Percentiles rank a stretch among this genome's conserved stretches.
phyloP scores from a whole-genome alignment of 2,329 filamentous ascomycete species.

The Aspergillus caelatus region DNA sequence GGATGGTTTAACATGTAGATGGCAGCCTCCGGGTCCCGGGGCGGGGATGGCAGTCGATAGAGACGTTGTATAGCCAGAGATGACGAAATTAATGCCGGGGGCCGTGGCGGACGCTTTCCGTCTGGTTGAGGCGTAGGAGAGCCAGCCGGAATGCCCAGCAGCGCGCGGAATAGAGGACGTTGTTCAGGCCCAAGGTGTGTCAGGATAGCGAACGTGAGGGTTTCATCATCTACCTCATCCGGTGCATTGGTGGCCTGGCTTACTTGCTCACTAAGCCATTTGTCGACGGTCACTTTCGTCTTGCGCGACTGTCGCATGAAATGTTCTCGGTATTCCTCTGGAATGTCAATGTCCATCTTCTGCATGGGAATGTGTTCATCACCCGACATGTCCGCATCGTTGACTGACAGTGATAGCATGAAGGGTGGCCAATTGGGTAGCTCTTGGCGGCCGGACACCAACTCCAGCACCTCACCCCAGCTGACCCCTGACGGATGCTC shows the following conservation, averaged over 20 bases:
- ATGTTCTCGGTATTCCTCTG: slow-evolving; percentile 89
- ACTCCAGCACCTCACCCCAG: slow-evolving; percentile 94
- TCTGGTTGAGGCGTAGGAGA: slow-evolving; percentile 60
- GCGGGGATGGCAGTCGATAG: slow-evolving; percentile 72
- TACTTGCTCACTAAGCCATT: slow-evolving; percentile 81
- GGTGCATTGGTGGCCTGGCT: slow-evolving; percentile 74
- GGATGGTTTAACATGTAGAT: slow-evolving; percentile 85
- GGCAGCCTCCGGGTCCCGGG: slow-evolving; percentile 82
- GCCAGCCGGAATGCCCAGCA: slow-evolving; percentile 65
- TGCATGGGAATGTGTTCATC: slow-evolving; percentile 62
- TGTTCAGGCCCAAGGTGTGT: slow-evolving; percentile 79
- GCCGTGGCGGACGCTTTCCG: slow-evolving; percentile 71
- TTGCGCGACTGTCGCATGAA: slow-evolving; percentile 91
- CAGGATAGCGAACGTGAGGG: slow-evolving; percentile 87
- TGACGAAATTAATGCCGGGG: slow-evolving; percentile 73
- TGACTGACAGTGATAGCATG: slow-evolving; percentile 64
- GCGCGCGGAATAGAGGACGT: slow-evolving; percentile 77
- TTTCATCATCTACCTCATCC: slow-evolving; percentile 91
- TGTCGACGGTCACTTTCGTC: slow-evolving; percentile 86
- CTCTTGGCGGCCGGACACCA: slow-evolving; percentile 85
- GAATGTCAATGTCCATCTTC: slow-evolving; percentile 91
- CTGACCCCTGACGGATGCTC: slow-evolving; percentile 69
- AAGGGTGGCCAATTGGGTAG: slow-evolving; percentile 90
- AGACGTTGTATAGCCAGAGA: slow-evolving; percentile 80
- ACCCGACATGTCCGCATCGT: slow-evolving; percentile 58